phyloP scores from a whole-genome alignment of 768 basidiomycete genomes.

The Sistotremastrum suecicum region DNA sequence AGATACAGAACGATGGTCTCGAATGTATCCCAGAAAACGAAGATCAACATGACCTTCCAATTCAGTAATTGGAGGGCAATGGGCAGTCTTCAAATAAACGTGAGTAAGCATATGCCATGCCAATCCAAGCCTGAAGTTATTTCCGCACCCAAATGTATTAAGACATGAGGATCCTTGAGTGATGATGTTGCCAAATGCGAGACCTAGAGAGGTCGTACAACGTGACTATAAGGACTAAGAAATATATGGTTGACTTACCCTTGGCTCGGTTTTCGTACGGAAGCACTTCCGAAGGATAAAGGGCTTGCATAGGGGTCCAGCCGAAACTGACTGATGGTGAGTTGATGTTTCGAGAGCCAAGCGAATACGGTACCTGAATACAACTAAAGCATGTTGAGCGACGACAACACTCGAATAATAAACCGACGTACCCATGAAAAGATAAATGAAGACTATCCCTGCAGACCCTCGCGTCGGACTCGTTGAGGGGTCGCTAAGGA shows the following conservation, averaged over 20 bases:
- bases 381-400: too few relatives aligned
- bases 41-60: conserved; percentile 38
- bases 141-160: conserved; percentile 33
- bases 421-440: conserved; percentile 1
- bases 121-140: neutral
- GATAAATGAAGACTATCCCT: conserved; percentile 32
- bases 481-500: conserved; percentile 24
- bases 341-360: too few relatives aligned
- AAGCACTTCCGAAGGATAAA: conserved; percentile 41
- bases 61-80: conserved; percentile 29
- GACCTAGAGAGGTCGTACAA: conserved; percentile 10
- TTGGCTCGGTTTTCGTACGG: conserved; percentile 37
- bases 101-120: neutral
- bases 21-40: conserved; percentile 33
- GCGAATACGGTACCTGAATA: too few relatives aligned
- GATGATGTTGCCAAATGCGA: conserved; percentile 33
- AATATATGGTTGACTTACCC: conserved; percentile 9
- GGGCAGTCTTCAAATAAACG: conserved; percentile 21
- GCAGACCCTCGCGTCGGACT: conserved; percentile 27
- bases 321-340: conserved; percentile 18
- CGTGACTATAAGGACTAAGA: neutral
- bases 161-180: conserved; percentile 29
- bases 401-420: neutral
- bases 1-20: conserved; percentile 33
- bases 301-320: conserved; percentile 44